These are phyloP conservation scores for Cryptococcus hybrid DNA, from an alignment of 1,284 basidiomycete genomes.

Conservation along the genomic window DNA sequence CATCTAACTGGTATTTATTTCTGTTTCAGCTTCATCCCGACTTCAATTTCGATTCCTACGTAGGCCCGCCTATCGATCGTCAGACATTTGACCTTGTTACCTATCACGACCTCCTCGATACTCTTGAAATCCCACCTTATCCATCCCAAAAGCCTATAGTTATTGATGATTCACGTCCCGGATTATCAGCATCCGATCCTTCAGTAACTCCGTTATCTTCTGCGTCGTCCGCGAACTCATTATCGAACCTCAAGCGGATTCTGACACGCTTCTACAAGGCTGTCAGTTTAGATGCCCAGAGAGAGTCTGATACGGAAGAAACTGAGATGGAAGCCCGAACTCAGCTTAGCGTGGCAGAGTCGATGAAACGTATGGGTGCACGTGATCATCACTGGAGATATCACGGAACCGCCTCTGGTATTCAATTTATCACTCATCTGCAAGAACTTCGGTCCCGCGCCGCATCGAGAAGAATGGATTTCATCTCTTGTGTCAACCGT, in stretches of 20 bases:
- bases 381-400: slow-evolving; percentile 55
- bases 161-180: not conserved
- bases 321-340: slow-evolving; percentile 9
- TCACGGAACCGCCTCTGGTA: slow-evolving; percentile 69
- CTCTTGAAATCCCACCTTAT: slow-evolving; percentile 36
- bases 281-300: slow-evolving; percentile 7
- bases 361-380: slow-evolving; percentile 35
- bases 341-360: slow-evolving; percentile 21
- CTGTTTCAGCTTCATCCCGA: slow-evolving; percentile 62
- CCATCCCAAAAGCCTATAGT: slow-evolving; percentile 34
- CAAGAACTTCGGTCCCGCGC: slow-evolving; percentile 58
- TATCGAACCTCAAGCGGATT: slow-evolving; percentile 25
- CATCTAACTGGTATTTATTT: too few species aligned
- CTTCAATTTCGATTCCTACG: slow-evolving; percentile 62
- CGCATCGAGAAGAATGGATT: slow-evolving; percentile 37
- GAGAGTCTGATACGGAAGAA: slow-evolving; percentile 19
- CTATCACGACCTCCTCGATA: slow-evolving; percentile 34
- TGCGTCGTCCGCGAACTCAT: slow-evolving; percentile 8
- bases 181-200: not conserved
- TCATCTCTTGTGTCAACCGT: slow-evolving; percentile 26
- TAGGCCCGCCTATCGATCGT: slow-evolving; percentile 66
- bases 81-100: slow-evolving; percentile 64
- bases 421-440: slow-evolving; percentile 63
- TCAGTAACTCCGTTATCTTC: slow-evolving; percentile 2
- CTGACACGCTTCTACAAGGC: slow-evolving; percentile 31